phyloP scores from a whole-genome alignment of 331 rosid species.

The Erythrophleum ivorense region DNA sequence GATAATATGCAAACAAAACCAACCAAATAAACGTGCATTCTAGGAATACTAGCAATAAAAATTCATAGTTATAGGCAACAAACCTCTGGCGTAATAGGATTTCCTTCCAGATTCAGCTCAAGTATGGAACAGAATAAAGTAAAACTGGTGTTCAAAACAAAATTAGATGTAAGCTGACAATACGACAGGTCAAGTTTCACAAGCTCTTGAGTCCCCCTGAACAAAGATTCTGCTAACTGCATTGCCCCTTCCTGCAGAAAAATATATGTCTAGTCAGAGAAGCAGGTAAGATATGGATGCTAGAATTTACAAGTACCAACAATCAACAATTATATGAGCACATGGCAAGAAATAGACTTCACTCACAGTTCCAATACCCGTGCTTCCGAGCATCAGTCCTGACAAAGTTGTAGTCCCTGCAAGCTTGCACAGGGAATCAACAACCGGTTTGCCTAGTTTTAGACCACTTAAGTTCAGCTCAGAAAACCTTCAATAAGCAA shows the following conservation, averaged over 20 bases:
- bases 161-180: conserved; percentile 62
- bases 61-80: conserved; percentile 35
- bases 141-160: conserved; percentile 44
- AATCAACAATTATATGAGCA: conserved; percentile 1
- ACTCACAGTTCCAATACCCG: conserved; percentile 72
- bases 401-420: conserved; percentile 53
- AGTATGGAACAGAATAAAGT: conserved; percentile 55
- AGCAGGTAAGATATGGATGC: background rate
- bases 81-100: conserved; percentile 77
- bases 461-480: conserved; percentile 60
- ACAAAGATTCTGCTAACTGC: conserved; percentile 50
- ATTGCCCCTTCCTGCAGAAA: conserved; percentile 60
- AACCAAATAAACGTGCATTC: conserved; percentile 30
- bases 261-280: conserved; percentile 2
- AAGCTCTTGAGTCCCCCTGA: conserved; percentile 49
- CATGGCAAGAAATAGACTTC: background rate
- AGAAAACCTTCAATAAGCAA: conserved; percentile 48
- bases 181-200: conserved; percentile 62
- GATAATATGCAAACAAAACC: conserved; percentile 29
- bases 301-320: background rate
- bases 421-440: conserved; percentile 61
- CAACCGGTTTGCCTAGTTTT: conserved; percentile 61
- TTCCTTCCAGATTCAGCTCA: conserved; percentile 85
- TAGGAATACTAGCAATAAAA: conserved; percentile 30
- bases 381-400: conserved; percentile 60